Conservation (phyloP, 805 yeast species). For the Starmerella bacillaris region DNA sequence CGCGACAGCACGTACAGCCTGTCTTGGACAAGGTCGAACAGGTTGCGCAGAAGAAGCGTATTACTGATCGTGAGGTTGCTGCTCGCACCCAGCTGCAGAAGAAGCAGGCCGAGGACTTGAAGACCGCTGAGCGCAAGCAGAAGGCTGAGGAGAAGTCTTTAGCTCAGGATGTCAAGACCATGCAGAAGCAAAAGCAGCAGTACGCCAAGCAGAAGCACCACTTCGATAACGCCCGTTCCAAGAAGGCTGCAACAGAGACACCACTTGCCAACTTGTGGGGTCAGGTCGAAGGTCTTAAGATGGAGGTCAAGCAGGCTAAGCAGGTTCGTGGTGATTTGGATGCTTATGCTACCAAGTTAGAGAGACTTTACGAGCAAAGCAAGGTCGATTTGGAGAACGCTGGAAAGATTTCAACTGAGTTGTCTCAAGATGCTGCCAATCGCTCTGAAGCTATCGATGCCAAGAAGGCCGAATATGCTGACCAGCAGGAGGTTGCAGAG, state of each 20-base stretch:
- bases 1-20: conserved; percentile 64
- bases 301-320: conserved; percentile 17
- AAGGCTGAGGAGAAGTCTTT: conserved; percentile 24
- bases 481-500: conserved; percentile 17
- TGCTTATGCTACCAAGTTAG: conserved; percentile 10
- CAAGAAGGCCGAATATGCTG: conserved; percentile 18
- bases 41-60: conserved; percentile 55
- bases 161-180: conserved; percentile 13
- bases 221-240: conserved; percentile 12
- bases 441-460: conserved; percentile 13
- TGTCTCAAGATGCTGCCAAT: conserved; percentile 2
- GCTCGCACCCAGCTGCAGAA: conserved; percentile 28
- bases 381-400: conserved; percentile 9
- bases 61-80: conserved; percentile 31
- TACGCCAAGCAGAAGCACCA: conserved; percentile 13
- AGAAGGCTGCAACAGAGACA: neutral
- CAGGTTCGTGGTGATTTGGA: conserved; percentile 10
- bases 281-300: conserved; percentile 15
- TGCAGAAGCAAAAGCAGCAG: conserved; percentile 7
- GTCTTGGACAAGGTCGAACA: conserved; percentile 54
- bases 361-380: conserved; percentile 12
- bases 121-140: conserved; percentile 10
- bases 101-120: conserved; percentile 11
- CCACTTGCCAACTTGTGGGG: conserved; percentile 1
- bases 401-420: neutral